Evolutionary conservation across 345 rosid genomes (phyloP).

Genomic region (Syzygium aromaticum): DNA sequence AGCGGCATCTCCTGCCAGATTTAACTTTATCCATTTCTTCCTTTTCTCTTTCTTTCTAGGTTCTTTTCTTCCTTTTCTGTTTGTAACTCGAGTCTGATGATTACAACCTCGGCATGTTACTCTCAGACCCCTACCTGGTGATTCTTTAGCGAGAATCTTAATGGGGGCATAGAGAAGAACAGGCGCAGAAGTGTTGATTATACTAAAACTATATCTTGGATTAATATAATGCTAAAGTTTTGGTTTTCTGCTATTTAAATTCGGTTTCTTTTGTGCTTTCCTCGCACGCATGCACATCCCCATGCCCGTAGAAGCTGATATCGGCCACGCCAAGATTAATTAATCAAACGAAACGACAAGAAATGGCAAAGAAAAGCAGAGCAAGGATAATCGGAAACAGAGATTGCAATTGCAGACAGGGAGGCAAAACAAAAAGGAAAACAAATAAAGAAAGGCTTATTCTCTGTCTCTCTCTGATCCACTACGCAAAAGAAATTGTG

Average conservation of each 20-base stretch:
- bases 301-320: neutral
- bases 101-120: slow-evolving; percentile 55
- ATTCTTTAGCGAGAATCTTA: slow-evolving; percentile 25
- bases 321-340: neutral
- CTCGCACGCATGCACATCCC: neutral
- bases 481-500: neutral
- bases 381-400: neutral
- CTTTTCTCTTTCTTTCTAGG: neutral
- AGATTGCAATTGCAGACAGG: slow-evolving; percentile 3
- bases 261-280: neutral
- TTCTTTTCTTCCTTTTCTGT: neutral
- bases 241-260: neutral
- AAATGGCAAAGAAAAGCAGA: neutral
- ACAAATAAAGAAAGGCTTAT: neutral
- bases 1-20: neutral
- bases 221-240: neutral
- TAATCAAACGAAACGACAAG: neutral
- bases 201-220: neutral
- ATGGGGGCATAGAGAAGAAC: slow-evolving; percentile 21
- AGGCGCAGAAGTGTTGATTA: slow-evolving; percentile 38
- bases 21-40: neutral
- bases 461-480: neutral
- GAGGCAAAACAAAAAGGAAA: neutral
- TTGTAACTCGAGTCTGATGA: slow-evolving; percentile 3
- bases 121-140: slow-evolving; percentile 16